Base-by-base conservation (phyloP, 345 rosid genomes). In the Microcos paniculata region DNA sequence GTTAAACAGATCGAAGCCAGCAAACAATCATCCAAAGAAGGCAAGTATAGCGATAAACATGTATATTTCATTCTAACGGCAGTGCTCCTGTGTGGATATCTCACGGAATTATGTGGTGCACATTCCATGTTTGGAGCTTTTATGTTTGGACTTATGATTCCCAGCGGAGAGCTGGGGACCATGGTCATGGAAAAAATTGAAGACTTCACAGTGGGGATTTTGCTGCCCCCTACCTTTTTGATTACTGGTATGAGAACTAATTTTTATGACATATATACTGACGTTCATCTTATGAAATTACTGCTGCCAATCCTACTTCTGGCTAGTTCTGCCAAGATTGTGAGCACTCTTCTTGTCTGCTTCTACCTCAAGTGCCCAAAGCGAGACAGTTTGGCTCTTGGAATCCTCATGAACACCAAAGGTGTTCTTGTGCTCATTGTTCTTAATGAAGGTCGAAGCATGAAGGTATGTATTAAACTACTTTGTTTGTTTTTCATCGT, bases 361-460 rank as follows among this genome's bases (percentile, higher is more conserved):
- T 13, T 38, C 19, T 19, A 63, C 68, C 55, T 61, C 15, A 62
- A 59, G 13, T 73, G 83, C 71, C 46, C 84, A 13, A 21, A 52
- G 21, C 82, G 78, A 2, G 90, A 88, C 31, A 78, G 82, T 11
- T 33, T 78, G 45, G 76, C 82, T 43, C 90, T 90, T 14, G 91
- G 89, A 28, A 53, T 85, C 13, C 86, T 88, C 45, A 82, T 82
- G 89, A 90, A 90, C 80, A 76, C 88, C 57, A 90, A 88, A 71
- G 91, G 91, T 1, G 80, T 85, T 38, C 51, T 85, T 53, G 83
- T 80, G 6, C 9, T 85, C 21, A 51, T 83, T 48, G 14, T 87
- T 56, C 87, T 88, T 43, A 81, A 80, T 64, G 59, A 80, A 48
- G 89, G 85, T 19, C 76, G 67, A 74, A 87, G 80, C 57, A 55